These are phyloP conservation scores for Hordeum vulgare DNA, from an alignment of 176 grass and related monocot species.

Conservation along the genomic window MorexV3_pseudomolecules_assembly NC_058520.1:453612014-453612513, in stretches of 20 bases:
- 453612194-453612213: slow-evolving; percentile 11
- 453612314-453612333: slow-evolving; percentile 30
- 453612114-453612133: slow-evolving; percentile 18
- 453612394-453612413: not conserved
- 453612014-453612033: slow-evolving; percentile 12
- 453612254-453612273: slow-evolving; percentile 16
- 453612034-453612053: slow-evolving; percentile 39
- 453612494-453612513: slow-evolving; percentile 6
- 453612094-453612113: slow-evolving; percentile 39
- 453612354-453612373: slow-evolving; percentile 48
- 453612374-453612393: not conserved
- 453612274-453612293: slow-evolving; percentile 26
- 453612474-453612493: slow-evolving; percentile 26
- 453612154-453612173: slow-evolving; percentile 35
- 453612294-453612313: slow-evolving; percentile 31
- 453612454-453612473: not conserved
- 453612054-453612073: slow-evolving; percentile 47
- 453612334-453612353: slow-evolving; percentile 23
- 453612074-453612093: slow-evolving; percentile 42
- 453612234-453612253: not conserved
- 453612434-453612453: not conserved
- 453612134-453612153: slow-evolving; percentile 11
- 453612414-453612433: not conserved
- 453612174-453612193: slow-evolving; percentile 49
- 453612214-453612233: not conserved